phyloP scores from a whole-genome alignment of 2,329 filamentous ascomycete genomes.

The Aspergillus clavatus region DNA sequence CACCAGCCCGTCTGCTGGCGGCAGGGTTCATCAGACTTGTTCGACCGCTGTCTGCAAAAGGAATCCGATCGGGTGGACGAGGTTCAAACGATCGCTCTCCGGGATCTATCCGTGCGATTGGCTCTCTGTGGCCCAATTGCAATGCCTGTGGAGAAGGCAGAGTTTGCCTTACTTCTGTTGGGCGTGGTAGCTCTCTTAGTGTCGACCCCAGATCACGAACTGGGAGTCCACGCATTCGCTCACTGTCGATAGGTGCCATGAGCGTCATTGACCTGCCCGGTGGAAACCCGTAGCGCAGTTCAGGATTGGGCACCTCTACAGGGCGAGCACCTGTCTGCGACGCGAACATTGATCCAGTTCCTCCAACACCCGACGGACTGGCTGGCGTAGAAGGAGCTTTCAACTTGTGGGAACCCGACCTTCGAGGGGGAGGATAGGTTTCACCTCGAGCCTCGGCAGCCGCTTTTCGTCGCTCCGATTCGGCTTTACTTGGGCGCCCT shows the following conservation, averaged over 20 bases:
- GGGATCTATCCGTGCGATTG: constrained; percentile 22
- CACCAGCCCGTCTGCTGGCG: constrained; percentile 20
- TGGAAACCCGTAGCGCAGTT: constrained; percentile 19
- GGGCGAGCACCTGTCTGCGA: constrained; percentile 14
- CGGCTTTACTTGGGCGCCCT: constrained; percentile 41
- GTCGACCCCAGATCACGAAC: constrained; percentile 18
- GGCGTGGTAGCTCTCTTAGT: constrained; percentile 26
- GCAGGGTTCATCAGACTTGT: constrained; percentile 21
- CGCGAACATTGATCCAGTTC: constrained; percentile 16
- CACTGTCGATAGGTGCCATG: constrained; percentile 12
- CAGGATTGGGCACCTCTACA: constrained; percentile 14
- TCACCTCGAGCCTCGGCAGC: constrained; percentile 37
- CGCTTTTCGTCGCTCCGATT: constrained; percentile 36
- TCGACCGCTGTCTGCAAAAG: constrained; percentile 22
- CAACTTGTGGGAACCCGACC: constrained; percentile 21
- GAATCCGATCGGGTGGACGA: constrained; percentile 20
- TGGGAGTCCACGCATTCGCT: constrained; percentile 18
- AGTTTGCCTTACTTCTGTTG: constrained; percentile 23
- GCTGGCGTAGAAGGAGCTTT: constrained; percentile 29
- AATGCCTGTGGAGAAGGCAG: constrained; percentile 28
- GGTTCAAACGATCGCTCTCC: constrained; percentile 21
- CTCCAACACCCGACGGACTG: constrained; percentile 26
- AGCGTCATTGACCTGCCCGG: constrained; percentile 13
- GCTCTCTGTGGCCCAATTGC: constrained; percentile 26
- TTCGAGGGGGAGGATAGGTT: constrained; percentile 33